These are phyloP conservation scores for Butyriboletus appendiculatus DNA, from an alignment of 1,284 basidiomycete genomes.

Conservation along the genomic window DNA sequence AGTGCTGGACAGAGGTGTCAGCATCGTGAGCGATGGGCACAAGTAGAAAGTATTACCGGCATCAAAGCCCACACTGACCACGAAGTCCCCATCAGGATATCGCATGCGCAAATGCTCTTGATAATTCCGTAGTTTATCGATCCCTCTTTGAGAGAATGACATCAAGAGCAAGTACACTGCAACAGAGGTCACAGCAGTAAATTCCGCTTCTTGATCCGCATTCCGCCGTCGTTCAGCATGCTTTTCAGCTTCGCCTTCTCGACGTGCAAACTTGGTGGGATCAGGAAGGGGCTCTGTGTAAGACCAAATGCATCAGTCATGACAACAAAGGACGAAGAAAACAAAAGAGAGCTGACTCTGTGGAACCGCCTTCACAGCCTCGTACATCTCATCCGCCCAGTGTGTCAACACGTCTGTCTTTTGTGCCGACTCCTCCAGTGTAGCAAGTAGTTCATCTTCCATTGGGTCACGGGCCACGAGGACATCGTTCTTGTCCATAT, in stretches of 20 bases:
- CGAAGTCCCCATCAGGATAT: slow-evolving; percentile 69
- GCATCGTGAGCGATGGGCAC: not conserved
- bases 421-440: slow-evolving; percentile 88
- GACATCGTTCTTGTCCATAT: slow-evolving; percentile 20
- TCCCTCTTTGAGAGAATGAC: slow-evolving; percentile 90
- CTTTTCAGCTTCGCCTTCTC: slow-evolving; percentile 72
- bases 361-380: slow-evolving; percentile 74
- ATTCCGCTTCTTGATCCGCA: slow-evolving; percentile 72
- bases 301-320: slow-evolving; percentile 3
- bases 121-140: slow-evolving; percentile 70
- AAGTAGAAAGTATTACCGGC: slow-evolving; percentile 52
- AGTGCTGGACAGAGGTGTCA: slow-evolving; percentile 47
- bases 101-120: slow-evolving; percentile 77
- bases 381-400: slow-evolving; percentile 93
- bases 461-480: slow-evolving; percentile 61
- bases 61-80: slow-evolving; percentile 74
- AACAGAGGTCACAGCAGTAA: slow-evolving; percentile 81
- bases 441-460: slow-evolving; percentile 77
- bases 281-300: slow-evolving; percentile 69
- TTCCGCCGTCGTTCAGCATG: slow-evolving; percentile 64
- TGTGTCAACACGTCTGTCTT: slow-evolving; percentile 93
- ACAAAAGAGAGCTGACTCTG: slow-evolving; percentile 56
- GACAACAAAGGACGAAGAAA: not conserved
- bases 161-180: slow-evolving; percentile 94
- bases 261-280: slow-evolving; percentile 66